Evolutionary conservation across 495 filamentous ascomycete genomes (phyloP).

Genomic region (Cudoniella acicularis): DNA sequence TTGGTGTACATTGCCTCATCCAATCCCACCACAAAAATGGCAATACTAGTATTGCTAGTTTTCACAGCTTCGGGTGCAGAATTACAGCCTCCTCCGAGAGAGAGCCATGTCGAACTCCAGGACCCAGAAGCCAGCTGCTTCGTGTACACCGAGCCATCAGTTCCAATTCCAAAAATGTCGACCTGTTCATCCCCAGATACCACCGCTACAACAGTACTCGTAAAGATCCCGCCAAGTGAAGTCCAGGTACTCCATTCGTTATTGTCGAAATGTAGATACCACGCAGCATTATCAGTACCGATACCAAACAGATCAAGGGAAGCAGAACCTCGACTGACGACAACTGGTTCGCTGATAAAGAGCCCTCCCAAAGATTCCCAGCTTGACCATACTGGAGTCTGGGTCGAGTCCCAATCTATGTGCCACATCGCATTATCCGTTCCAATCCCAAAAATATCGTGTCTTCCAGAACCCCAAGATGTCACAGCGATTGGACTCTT

Average conservation of each 20-base stretch:
- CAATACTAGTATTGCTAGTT: background rate
- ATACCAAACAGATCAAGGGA: constrained; percentile 33
- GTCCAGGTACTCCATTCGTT: constrained; percentile 23
- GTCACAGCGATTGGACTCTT: constrained; percentile 18
- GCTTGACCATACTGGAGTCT: constrained; percentile 19
- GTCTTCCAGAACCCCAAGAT: constrained; percentile 29
- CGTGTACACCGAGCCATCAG: constrained; percentile 19
- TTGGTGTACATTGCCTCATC: background rate
- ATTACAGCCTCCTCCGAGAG: background rate
- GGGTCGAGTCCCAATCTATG: constrained; percentile 23
- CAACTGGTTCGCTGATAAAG: constrained; percentile 24
- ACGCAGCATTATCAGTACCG: constrained; percentile 23
- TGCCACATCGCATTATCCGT: constrained; percentile 21
- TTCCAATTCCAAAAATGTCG: constrained; percentile 33
- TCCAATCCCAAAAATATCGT: constrained; percentile 24
- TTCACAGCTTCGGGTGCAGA: background rate
- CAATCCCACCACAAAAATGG: background rate
- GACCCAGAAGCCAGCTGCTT: background rate
- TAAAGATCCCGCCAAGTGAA: constrained; percentile 16
- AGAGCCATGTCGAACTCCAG: background rate
- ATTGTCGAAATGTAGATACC: constrained; percentile 23
- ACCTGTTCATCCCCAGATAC: constrained; percentile 20
- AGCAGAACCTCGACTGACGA: constrained; percentile 30
- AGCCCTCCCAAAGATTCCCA: constrained; percentile 27
- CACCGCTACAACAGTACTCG: background rate